Conservation (phyloP, 2,329 filamentous ascomycete species). For the Diaporthe sp. region DNA sequence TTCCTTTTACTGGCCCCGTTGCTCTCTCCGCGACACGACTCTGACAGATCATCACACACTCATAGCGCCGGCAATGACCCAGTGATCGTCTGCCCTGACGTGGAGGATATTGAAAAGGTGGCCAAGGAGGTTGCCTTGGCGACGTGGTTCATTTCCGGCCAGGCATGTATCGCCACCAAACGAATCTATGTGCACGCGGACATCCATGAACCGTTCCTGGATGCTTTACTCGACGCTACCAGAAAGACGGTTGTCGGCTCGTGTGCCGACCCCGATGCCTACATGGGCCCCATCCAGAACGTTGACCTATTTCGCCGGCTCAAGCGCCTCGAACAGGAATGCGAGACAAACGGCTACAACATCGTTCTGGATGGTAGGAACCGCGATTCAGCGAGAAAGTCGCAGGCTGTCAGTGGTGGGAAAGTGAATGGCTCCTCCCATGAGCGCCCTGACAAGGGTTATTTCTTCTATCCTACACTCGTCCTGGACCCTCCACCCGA, state of each 20-base stretch:
- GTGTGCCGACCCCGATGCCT: background rate
- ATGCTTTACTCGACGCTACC: background rate
- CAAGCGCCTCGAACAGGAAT: conserved; percentile 20
- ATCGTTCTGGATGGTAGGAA: conserved; percentile 6
- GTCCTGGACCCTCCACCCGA: conserved; percentile 1
- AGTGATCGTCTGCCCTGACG: conserved; percentile 5
- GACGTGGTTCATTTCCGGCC: conserved; percentile 5
- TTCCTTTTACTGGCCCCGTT: too few species aligned
- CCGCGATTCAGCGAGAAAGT: background rate
- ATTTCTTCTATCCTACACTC: conserved; percentile 7
- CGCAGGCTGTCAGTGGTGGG: background rate
- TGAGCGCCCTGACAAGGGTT: background rate
- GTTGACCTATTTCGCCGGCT: conserved; percentile 5
- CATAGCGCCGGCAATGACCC: background rate
- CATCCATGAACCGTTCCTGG: background rate
- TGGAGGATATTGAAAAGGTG: background rate
- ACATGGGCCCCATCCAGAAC: conserved; percentile 6
- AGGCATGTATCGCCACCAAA: conserved; percentile 17
- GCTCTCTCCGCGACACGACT: background rate
- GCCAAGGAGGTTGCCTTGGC: conserved; percentile 10
- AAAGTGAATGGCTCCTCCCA: background rate
- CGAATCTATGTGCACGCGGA: conserved; percentile 6
- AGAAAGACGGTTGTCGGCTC: background rate
- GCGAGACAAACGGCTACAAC: conserved; percentile 13
- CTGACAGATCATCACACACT: background rate